Percentiles rank a stretch among this genome's conserved stretches.
These are phyloP conservation scores for Flaveria bidentis DNA, from an alignment of 129 eudicot species.

Conservation along the genomic window DNA sequence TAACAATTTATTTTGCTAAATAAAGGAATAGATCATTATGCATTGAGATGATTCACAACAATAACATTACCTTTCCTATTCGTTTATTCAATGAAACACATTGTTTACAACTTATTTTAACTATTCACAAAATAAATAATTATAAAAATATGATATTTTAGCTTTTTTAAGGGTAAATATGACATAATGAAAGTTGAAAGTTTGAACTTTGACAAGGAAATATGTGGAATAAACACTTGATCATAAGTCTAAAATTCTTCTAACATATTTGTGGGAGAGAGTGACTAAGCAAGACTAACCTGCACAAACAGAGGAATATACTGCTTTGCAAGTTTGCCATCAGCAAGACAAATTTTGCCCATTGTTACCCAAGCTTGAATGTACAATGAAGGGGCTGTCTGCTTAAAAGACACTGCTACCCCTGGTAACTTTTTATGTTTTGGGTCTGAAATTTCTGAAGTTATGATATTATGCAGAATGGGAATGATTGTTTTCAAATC, in stretches of 20 bases:
- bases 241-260: not conserved
- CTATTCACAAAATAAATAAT: not conserved
- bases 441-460: conserved; percentile 62
- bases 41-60: not conserved
- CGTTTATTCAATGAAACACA: not conserved
- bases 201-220: not conserved
- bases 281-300: conserved; percentile 45
- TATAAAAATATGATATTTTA: not conserved
- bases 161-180: not conserved
- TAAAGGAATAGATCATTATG: not conserved
- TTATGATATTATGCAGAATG: conserved; percentile 67
- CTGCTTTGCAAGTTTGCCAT: conserved; percentile 93
- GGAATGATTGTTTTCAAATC: conserved; percentile 59
- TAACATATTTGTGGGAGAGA: not conserved
- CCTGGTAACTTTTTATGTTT: conserved; percentile 49
- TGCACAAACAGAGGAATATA: conserved; percentile 92
- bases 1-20: not conserved
- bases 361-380: conserved; percentile 88
- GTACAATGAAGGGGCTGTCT: conserved; percentile 73
- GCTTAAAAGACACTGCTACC: conserved; percentile 48
- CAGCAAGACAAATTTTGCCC: conserved; percentile 98
- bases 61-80: not conserved
- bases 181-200: not conserved
- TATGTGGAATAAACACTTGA: not conserved
- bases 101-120: not conserved